Conservation (phyloP, 179 eudicot genomes). For the Corrigiola litoralis region DNA sequence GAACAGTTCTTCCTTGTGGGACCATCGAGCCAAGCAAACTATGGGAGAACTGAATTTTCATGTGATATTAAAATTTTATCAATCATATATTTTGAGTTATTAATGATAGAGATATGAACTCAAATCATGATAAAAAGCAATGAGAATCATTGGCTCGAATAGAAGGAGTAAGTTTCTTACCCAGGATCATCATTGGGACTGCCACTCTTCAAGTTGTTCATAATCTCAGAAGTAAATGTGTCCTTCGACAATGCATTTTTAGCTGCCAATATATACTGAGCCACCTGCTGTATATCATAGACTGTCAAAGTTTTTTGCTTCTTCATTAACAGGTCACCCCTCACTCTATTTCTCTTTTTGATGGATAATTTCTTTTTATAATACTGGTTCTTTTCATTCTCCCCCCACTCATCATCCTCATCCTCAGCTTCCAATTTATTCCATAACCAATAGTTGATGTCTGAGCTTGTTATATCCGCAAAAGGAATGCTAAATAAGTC, state of each 20-base stretch:
- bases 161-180: neutral
- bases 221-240: neutral
- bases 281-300: conserved; percentile 3
- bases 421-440: neutral
- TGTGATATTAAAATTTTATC: too few relatives aligned
- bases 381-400: neutral
- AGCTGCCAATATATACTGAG: neutral
- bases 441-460: neutral
- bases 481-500: too few relatives aligned
- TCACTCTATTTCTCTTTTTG: neutral
- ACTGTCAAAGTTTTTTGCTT: neutral
- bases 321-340: neutral
- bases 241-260: neutral
- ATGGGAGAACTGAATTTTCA: too few relatives aligned
- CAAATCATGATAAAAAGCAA: neutral
- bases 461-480: too few relatives aligned
- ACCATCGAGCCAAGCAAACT: too few relatives aligned
- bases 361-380: neutral
- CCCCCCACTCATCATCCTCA: neutral
- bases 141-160: too few relatives aligned
- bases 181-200: neutral
- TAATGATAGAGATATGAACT: neutral
- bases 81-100: too few relatives aligned
- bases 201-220: neutral
- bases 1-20: too few relatives aligned